Conservation (phyloP, 83 land plant species). For the Picea engelmannii region DNA sequence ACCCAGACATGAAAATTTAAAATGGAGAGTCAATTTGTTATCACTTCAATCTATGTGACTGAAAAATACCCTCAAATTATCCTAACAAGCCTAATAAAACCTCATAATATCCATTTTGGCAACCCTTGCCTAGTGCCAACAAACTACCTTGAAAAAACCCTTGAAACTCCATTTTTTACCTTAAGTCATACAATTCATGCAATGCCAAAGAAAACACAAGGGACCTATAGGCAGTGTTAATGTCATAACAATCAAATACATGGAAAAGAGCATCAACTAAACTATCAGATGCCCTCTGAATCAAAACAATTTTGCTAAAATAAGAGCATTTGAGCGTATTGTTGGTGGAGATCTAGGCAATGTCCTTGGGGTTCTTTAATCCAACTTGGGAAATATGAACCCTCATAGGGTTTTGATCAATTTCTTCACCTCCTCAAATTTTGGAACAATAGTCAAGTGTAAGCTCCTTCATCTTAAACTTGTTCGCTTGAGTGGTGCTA, state of each 20-base stretch:
- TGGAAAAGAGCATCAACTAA: constrained; percentile 73
- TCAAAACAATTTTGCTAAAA: constrained; percentile 70
- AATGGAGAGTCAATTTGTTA: too few relatives aligned
- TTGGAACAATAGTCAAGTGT: constrained; percentile 62
- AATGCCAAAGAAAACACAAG: constrained; percentile 52
- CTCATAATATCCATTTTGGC: too few relatives aligned
- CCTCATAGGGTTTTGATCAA: constrained; percentile 76
- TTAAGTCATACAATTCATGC: too few relatives aligned
- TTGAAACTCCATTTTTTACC: too few relatives aligned
- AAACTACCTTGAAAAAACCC: too few relatives aligned
- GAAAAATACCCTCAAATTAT: too few relatives aligned
- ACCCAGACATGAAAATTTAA: too few relatives aligned
- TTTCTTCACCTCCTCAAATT: constrained; percentile 48
- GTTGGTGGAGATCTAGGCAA: constrained; percentile 72
- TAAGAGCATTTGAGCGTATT: constrained; percentile 67
- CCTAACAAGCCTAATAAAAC: too few relatives aligned
- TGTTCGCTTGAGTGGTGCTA: constrained; percentile 41
- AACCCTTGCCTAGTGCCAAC: too few relatives aligned
- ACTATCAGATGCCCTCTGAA: constrained; percentile 74
- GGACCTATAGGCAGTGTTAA: constrained; percentile 41
- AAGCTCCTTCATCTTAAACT: constrained; percentile 19
- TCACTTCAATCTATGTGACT: too few relatives aligned
- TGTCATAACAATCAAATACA: constrained; percentile 71
- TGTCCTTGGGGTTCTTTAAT: constrained; percentile 92
- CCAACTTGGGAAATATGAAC: constrained; percentile 79